A percentile compares a stretch with the other conserved stretches of the same genome.
Evolutionary conservation across 768 basidiomycete genomes (phyloP).

Genomic region (Imleria badia): DNA sequence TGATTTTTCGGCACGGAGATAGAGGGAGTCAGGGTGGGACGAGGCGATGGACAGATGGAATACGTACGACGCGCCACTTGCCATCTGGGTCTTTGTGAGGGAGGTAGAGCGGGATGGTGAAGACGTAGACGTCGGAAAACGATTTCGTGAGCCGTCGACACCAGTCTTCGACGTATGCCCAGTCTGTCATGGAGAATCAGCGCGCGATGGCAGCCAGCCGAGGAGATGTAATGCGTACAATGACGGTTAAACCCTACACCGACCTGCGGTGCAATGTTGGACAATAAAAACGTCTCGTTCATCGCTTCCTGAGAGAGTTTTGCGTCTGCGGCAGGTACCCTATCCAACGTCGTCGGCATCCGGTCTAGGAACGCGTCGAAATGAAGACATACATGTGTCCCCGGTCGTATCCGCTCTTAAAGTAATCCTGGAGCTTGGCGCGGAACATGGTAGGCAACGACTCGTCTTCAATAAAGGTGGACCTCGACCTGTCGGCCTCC

Average conservation of each 20-base stretch:
- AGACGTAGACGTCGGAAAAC: conserved; percentile 95
- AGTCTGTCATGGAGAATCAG: conserved; percentile 52
- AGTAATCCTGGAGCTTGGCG: conserved; percentile 85
- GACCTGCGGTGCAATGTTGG: conserved; percentile 98
- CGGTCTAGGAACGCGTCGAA: background rate
- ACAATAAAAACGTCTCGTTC: conserved; percentile 93
- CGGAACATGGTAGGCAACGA: conserved; percentile 75
- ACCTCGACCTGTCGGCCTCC: conserved; percentile 69
- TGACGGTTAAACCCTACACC: conserved; percentile 97
- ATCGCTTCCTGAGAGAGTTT: conserved; percentile 90
- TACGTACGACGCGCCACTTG: conserved; percentile 91
- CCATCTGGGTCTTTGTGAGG: conserved; percentile 84
- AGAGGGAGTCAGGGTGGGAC: too few species aligned
- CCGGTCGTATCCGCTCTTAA: conserved; percentile 90
- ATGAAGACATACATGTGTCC: conserved; percentile 81
- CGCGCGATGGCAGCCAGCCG: background rate
- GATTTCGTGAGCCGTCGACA: conserved; percentile 83
- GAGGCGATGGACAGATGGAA: too few species aligned
- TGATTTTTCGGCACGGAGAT: too few species aligned
- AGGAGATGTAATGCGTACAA: conserved; percentile 47
- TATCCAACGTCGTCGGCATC: conserved; percentile 27
- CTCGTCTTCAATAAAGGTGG: conserved; percentile 81
- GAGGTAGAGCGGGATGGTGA: conserved; percentile 96
- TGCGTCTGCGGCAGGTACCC: conserved; percentile 97
- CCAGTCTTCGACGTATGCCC: conserved; percentile 97